Base-by-base conservation (phyloP, 2,329 filamentous ascomycete genomes). In the Aspergillus sp. region DNA sequence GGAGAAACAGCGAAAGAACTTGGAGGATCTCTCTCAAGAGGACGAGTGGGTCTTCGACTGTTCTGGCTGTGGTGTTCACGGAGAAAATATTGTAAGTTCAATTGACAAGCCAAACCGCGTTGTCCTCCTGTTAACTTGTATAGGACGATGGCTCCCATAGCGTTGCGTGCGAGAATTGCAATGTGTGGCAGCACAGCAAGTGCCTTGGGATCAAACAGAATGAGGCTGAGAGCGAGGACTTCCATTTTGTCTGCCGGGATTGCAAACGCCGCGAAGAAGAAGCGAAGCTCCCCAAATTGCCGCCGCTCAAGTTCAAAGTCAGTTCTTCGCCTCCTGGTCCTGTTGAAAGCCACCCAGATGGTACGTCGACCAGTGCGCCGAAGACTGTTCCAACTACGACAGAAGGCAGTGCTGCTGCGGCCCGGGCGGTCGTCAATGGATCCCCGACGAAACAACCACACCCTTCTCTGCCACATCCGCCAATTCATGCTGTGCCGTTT, bases 1-100 rank as follows among this genome's bases (percentile, higher is more conserved):
- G 68, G 89, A 92, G 68, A 89, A 84, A 73, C 90, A 87, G 62
- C 88, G 89, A 72, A 87, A 87, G 72, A 90, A 90, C 34, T 79
- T 96, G 11, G 83, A 89, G 64, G 85, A 89, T 54, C 82, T 96
- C 22, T 84, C 86, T 19, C 82, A 87, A 64, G 90, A 95, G 48
- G 90, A 91, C 12, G 86, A 92, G 51, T 98, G 95, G 95, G 84
- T 91, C 40, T 99, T 99, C 66, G 95, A 99, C 71, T 99, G 95
- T 71, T 82, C 85, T 13, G 83, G 90, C 24, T 99, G 95, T 72
- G 93, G 93, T 24, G 83, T 92, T 20, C 88, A 96, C 73, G 95
- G 95, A 20, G 89, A 96, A 66, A 90, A 97, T 58, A 70, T 86
- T 60, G 82, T 83, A 72, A 64, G 27, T 30, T 11, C 9, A 80